Evolutionary conservation across 345 rosid species (phyloP).

Genomic region (Murraya koenigii): DNA sequence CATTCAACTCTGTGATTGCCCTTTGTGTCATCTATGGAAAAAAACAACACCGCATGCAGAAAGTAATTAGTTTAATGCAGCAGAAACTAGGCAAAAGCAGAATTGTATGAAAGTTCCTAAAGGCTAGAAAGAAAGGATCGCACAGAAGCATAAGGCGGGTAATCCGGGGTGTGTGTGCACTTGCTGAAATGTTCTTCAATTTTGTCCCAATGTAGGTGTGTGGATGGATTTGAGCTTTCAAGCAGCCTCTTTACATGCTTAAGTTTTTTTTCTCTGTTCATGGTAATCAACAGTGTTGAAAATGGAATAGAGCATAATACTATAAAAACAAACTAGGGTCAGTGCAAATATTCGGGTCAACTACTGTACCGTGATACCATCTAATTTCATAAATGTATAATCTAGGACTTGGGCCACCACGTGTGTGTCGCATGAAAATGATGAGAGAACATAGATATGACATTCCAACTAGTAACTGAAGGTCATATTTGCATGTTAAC

Average conservation of each 20-base stretch:
- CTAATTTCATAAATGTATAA: background rate
- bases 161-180: conserved; percentile 8
- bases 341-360: background rate
- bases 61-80: background rate
- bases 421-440: background rate
- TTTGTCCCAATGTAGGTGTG: background rate
- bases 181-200: background rate
- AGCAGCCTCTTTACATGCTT: background rate
- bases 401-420: background rate
- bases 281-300: background rate
- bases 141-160: conserved; percentile 20
- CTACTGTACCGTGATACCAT: background rate
- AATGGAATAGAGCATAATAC: background rate
- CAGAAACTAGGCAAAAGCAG: background rate
- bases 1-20: conserved; percentile 18
- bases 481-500: background rate
- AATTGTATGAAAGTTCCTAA: background rate
- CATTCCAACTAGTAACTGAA: no score
- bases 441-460: background rate
- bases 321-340: background rate
- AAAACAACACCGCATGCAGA: background rate
- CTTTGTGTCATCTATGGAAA: conserved; percentile 16
- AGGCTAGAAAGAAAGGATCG: background rate
- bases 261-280: background rate
- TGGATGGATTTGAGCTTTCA: background rate